Percentiles rank a stretch among this genome's conserved stretches.
phyloP scores from a whole-genome alignment of 2,329 filamentous ascomycete genomes.

The Sclerotinia nivalis region DNA sequence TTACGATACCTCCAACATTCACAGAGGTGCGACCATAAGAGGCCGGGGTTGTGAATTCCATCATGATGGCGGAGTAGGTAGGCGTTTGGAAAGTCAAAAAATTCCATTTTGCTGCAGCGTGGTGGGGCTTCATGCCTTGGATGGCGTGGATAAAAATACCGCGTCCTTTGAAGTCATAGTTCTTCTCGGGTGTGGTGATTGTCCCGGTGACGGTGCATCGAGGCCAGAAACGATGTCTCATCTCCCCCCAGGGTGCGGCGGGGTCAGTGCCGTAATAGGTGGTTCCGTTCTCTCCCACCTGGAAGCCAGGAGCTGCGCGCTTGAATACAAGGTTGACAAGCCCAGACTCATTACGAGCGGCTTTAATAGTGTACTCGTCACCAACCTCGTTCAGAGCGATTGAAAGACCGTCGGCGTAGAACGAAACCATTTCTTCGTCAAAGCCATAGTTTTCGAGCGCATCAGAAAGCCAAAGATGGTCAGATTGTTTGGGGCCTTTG shows the following conservation, averaged over 20 bases:
- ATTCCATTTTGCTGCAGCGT: constrained; percentile 89
- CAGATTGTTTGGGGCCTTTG: constrained; percentile 64
- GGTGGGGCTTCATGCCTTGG: constrained; percentile 99
- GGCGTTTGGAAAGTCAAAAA: constrained; percentile 90
- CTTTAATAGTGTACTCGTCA: constrained; percentile 83
- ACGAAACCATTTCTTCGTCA: constrained; percentile 77
- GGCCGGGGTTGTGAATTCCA: constrained; percentile 93
- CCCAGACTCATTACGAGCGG: constrained; percentile 74
- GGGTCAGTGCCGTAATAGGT: constrained; percentile 85
- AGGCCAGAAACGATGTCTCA: constrained; percentile 95
- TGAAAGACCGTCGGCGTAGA: constrained; percentile 83
- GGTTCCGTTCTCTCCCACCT: constrained; percentile 79
- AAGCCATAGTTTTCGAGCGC: constrained; percentile 78
- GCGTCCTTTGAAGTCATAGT: constrained; percentile 77
- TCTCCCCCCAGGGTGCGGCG: constrained; percentile 84
- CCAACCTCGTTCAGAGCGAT: constrained; percentile 85
- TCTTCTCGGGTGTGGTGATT: constrained; percentile 79
- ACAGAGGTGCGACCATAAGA: constrained; percentile 88
- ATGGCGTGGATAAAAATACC: constrained; percentile 82
- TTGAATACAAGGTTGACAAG: constrained; percentile 85
- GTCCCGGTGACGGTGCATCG: constrained; percentile 79
- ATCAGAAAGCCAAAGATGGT: constrained; percentile 77
- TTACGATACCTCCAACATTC: constrained; percentile 77
- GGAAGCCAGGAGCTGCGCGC: constrained; percentile 75
- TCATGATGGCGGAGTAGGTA: constrained; percentile 83